phyloP scores from a whole-genome alignment of 805 yeast species.

The Nakazawaea ambrosiae region DNA sequence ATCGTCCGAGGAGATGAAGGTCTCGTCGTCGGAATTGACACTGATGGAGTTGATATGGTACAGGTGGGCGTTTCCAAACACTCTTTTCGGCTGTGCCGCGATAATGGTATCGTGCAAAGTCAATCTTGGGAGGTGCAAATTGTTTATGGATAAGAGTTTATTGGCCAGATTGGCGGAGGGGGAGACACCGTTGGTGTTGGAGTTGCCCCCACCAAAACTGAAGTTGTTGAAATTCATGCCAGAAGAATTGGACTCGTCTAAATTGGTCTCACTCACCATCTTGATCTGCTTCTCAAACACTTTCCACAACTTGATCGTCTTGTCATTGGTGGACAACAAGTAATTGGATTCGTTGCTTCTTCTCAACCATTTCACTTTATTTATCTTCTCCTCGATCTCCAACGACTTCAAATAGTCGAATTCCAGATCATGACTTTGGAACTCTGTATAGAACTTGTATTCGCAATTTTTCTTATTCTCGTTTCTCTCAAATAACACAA shows the following conservation, averaged over 20 bases:
- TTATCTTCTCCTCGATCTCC: slow-evolving; percentile 97
- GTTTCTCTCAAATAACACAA: slow-evolving; percentile 89
- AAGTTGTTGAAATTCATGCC: slow-evolving; percentile 2
- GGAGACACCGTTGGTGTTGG: not conserved
- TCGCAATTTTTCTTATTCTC: slow-evolving; percentile 75
- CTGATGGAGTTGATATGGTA: slow-evolving; percentile 96
- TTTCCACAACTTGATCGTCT: slow-evolving; percentile 98
- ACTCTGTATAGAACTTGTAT: slow-evolving; percentile 92
- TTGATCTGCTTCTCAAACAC: slow-evolving; percentile 86
- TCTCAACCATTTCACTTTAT: slow-evolving; percentile 93
- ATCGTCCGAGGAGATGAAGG: slow-evolving; percentile 89
- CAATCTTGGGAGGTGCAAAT: slow-evolving; percentile 75
- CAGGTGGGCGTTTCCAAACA: slow-evolving; percentile 94
- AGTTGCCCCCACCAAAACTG: not conserved
- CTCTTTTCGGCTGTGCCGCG: slow-evolving; percentile 88
- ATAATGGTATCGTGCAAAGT: slow-evolving; percentile 93
- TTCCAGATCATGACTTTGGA: slow-evolving; percentile 97
- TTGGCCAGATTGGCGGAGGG: slow-evolving; percentile 1
- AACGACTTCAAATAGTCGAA: slow-evolving; percentile 92
- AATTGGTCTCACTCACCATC: slow-evolving; percentile 86
- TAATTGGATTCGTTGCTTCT: slow-evolving; percentile 87
- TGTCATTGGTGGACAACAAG: slow-evolving; percentile 87
- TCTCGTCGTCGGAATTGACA: slow-evolving; percentile 92
- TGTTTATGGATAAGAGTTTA: slow-evolving; percentile 26
- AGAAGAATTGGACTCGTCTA: slow-evolving; percentile 26